A percentile compares a stretch with the other conserved stretches of the same genome.
phyloP scores from a whole-genome alignment of 2,329 filamentous ascomycete genomes.

The Tolypocladium album region DNA sequence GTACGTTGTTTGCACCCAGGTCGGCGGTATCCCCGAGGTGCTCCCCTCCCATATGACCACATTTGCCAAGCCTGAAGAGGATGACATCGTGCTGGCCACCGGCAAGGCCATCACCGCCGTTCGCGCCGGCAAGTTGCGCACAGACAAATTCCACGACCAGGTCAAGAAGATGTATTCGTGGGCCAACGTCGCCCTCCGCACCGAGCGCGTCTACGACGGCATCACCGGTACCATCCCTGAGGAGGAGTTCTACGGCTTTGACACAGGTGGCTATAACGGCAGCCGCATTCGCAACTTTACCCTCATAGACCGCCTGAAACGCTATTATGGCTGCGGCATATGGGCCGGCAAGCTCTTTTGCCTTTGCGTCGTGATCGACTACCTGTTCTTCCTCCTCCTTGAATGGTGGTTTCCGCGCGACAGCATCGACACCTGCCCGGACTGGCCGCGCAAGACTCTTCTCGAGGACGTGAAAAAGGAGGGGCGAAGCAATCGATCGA shows the following conservation, averaged over 20 bases:
- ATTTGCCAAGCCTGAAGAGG: slow-evolving; percentile 93
- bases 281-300: slow-evolving; percentile 75
- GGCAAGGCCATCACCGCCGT: slow-evolving; percentile 80
- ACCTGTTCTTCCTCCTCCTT: slow-evolving; percentile 76
- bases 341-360: slow-evolving; percentile 98
- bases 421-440: slow-evolving; percentile 77
- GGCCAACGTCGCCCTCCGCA: slow-evolving; percentile 88
- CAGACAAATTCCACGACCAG: slow-evolving; percentile 91
- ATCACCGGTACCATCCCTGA: slow-evolving; percentile 80
- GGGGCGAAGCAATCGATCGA: slow-evolving; percentile 18
- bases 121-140: slow-evolving; percentile 75
- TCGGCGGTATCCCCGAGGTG: slow-evolving; percentile 94
- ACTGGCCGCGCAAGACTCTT: slow-evolving; percentile 73
- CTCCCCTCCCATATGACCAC: slow-evolving; percentile 94
- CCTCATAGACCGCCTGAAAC: slow-evolving; percentile 85
- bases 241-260: slow-evolving; percentile 79
- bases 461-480: slow-evolving; percentile 21
- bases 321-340: slow-evolving; percentile 95
- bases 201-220: slow-evolving; percentile 89
- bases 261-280: slow-evolving; percentile 58
- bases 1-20: slow-evolving; percentile 92
- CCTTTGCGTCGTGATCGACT: slow-evolving; percentile 87
- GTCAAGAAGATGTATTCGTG: slow-evolving; percentile 99
- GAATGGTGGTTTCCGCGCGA: slow-evolving; percentile 80
- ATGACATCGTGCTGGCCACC: slow-evolving; percentile 84